A percentile compares a stretch with the other conserved stretches of the same genome.
phyloP scores from a whole-genome alignment of 306 rosid species.

The Macrotyloma uniflorum region DNA sequence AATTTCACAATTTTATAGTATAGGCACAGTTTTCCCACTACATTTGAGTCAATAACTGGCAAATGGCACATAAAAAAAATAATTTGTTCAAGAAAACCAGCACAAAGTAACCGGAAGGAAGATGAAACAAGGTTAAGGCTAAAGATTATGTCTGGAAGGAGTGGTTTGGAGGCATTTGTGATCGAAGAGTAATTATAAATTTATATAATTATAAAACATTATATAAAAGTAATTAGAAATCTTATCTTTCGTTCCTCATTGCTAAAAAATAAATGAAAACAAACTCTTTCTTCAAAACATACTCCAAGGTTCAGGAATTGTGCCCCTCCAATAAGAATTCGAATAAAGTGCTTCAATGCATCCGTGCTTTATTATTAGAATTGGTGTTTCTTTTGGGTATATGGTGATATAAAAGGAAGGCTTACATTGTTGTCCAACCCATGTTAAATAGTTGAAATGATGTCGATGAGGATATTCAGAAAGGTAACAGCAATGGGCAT shows the following conservation, averaged over 20 bases:
- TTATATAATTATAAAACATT: background rate
- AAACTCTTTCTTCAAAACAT: background rate
- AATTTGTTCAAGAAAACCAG: background rate
- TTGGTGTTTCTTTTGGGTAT: background rate
- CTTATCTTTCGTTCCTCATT: background rate
- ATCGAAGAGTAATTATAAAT: background rate
- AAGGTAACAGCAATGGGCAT: background rate
- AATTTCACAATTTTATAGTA: background rate
- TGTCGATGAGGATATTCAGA: background rate
- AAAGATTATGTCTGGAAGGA: background rate
- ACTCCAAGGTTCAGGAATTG: background rate
- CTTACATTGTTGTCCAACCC: background rate
- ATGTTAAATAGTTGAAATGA: background rate
- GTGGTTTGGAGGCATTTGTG: background rate
- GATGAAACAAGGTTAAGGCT: background rate
- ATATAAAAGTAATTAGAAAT: background rate
- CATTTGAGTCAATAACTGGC: background rate
- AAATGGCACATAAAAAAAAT: background rate
- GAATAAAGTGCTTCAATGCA: background rate
- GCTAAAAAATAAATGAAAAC: background rate
- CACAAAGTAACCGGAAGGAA: background rate
- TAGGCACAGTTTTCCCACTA: background rate
- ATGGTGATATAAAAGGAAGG: background rate
- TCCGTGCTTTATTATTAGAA: background rate
- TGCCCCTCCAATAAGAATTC: background rate